phyloP scores from a whole-genome alignment of 495 filamentous ascomycete species.

The Cercophora samala region DNA sequence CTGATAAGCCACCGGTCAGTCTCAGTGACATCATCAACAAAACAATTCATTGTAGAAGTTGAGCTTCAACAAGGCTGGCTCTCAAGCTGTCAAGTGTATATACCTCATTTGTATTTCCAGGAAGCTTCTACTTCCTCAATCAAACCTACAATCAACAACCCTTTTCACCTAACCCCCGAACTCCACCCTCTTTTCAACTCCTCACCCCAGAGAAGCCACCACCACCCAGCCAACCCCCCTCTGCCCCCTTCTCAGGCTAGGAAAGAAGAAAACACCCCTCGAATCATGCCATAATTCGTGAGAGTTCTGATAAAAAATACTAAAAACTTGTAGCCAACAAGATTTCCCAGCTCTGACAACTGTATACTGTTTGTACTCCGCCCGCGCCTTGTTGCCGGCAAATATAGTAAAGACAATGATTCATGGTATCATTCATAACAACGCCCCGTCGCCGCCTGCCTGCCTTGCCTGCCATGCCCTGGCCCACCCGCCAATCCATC shows the following conservation, averaged over 20 bases:
- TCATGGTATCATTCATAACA: constrained; percentile 20
- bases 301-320: neutral
- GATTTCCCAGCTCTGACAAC: neutral
- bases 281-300: neutral
- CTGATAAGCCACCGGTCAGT: no score
- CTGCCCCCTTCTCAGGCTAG: neutral
- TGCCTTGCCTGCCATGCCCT: neutral
- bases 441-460: constrained; percentile 8
- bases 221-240: neutral
- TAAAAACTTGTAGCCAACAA: neutral
- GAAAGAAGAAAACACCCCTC: neutral
- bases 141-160: neutral
- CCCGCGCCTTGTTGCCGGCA: neutral
- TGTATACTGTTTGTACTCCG: neutral
- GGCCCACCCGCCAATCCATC: neutral
- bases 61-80: no score
- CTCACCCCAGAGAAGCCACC: no score
- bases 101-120: neutral
- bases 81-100: neutral
- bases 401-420: constrained; percentile 9
- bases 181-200: neutral
- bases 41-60: no score
- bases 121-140: neutral
- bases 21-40: no score
- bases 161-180: neutral